phyloP scores from a whole-genome alignment of 2,329 filamentous ascomycete species.

The Fusarium goolgardi region DNA sequence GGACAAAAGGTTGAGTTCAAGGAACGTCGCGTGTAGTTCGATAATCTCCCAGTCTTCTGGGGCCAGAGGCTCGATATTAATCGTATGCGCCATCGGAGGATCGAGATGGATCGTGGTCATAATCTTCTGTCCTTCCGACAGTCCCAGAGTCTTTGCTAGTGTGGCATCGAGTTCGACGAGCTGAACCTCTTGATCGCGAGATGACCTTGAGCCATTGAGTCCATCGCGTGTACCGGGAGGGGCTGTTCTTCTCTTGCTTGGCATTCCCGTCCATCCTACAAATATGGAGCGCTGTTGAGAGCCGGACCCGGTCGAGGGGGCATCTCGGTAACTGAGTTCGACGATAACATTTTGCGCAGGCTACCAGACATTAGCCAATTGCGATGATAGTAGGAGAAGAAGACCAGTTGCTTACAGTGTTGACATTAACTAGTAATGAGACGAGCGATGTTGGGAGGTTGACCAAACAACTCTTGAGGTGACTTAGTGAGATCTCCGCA shows the following conservation, averaged over 20 bases:
- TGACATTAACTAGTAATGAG: slow-evolving; percentile 85
- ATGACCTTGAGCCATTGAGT: slow-evolving; percentile 68
- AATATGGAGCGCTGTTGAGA: slow-evolving; percentile 77
- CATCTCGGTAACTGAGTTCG: slow-evolving; percentile 79
- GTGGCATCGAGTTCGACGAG: slow-evolving; percentile 89
- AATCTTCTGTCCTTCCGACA: slow-evolving; percentile 85
- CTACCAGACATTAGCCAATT: slow-evolving; percentile 58
- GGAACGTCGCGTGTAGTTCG: slow-evolving; percentile 93
- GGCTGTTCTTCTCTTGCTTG: slow-evolving; percentile 84
- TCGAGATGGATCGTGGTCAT: slow-evolving; percentile 81
- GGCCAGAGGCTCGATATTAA: slow-evolving; percentile 96
- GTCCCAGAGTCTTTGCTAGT: slow-evolving; percentile 79
- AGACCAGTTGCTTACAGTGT: slow-evolving; percentile 73
- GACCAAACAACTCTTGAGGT: slow-evolving; percentile 93
- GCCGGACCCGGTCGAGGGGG: slow-evolving; percentile 60
- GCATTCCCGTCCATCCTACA: slow-evolving; percentile 97
- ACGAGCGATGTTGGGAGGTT: slow-evolving; percentile 90
- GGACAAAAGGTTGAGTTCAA: slow-evolving; percentile 91
- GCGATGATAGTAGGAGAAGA: neutral
- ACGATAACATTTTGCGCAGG: slow-evolving; percentile 96
- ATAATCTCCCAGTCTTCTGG: slow-evolving; percentile 99
- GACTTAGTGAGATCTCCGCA: slow-evolving; percentile 86
- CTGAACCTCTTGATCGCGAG: slow-evolving; percentile 79
- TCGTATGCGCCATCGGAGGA: slow-evolving; percentile 89
- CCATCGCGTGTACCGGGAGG: slow-evolving; percentile 81